Evolutionary conservation across 2,329 filamentous ascomycete species (phyloP).

Genomic region (Fusarium dlaminii): DNA sequence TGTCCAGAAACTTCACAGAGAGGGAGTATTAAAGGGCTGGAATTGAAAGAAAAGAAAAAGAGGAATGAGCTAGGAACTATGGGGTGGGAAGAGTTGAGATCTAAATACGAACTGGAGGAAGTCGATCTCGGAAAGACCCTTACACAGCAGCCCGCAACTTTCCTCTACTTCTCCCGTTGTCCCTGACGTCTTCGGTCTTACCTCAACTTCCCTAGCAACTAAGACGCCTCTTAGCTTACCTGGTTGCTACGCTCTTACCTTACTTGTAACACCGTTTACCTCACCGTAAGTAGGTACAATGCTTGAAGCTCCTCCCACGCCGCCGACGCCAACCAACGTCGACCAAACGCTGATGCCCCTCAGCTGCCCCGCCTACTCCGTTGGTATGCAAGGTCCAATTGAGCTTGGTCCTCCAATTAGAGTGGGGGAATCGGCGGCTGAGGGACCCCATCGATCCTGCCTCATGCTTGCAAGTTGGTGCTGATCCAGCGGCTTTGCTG

Average conservation of each 20-base stretch:
- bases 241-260: conserved; percentile 14
- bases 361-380: conserved; percentile 42
- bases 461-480: conserved; percentile 22
- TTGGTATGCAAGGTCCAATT: conserved; percentile 11
- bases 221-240: conserved; percentile 13
- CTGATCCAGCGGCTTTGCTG: conserved; percentile 27
- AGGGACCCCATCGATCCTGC: conserved; percentile 22
- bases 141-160: conserved; percentile 12
- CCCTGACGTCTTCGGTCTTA: conserved; percentile 21
- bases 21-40: conserved; percentile 4
- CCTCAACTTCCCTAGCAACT: conserved; percentile 14
- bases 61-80: conserved; percentile 11
- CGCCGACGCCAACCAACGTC: conserved; percentile 17
- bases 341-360: conserved; percentile 36
- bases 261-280: conserved; percentile 24
- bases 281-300: conserved; percentile 29
- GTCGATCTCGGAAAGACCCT: conserved; percentile 33
- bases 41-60: conserved; percentile 18
- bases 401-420: conserved; percentile 29
- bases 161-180: conserved; percentile 2
- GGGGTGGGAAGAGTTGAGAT: conserved; percentile 26
- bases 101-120: conserved; percentile 34
- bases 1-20: neutral
- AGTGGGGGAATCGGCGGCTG: conserved; percentile 4
- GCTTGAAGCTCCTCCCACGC: conserved; percentile 39